Conservation (phyloP, 2,329 filamentous ascomycete species). For the Diaporthe helianthi region DNA sequence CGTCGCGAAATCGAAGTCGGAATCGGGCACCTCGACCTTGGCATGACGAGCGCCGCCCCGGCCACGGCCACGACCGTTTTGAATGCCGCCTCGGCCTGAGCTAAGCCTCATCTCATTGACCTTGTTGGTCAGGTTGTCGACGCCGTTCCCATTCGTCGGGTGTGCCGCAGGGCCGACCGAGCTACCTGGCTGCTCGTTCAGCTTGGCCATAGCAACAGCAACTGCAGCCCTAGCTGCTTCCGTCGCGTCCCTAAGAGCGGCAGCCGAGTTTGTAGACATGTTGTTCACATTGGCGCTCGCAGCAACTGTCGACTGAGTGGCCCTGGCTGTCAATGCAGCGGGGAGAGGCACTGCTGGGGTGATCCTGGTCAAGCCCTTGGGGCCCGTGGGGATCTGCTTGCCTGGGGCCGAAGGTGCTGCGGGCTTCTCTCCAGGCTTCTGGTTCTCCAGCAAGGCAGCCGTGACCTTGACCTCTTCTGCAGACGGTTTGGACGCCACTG, state of each 20-base stretch:
- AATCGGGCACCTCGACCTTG: constrained; percentile 87
- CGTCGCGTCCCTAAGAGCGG: constrained; percentile 70
- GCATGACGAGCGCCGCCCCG: constrained; percentile 56
- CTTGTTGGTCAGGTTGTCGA: constrained; percentile 77
- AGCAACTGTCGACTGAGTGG: constrained; percentile 41
- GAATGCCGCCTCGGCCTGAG: constrained; percentile 58
- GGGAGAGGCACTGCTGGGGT: constrained; percentile 71
- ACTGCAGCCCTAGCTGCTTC: constrained; percentile 78
- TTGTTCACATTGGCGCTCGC: constrained; percentile 38
- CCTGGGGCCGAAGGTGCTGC: constrained; percentile 27
- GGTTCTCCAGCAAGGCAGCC: constrained; percentile 55
- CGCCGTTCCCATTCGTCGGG: constrained; percentile 52
- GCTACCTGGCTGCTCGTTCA: constrained; percentile 51
- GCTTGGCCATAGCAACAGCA: constrained; percentile 80
- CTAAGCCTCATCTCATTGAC: constrained; percentile 79
- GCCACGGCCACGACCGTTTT: constrained; percentile 49
- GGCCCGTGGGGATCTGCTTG: constrained; percentile 55
- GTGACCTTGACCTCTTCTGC: constrained; percentile 60
- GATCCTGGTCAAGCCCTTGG: constrained; percentile 59
- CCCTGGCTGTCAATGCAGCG: constrained; percentile 48
- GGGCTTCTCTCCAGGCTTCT: constrained; percentile 45
- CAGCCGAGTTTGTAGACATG: constrained; percentile 46
- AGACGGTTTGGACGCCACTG: constrained; percentile 73
- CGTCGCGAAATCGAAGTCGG: constrained; percentile 90
- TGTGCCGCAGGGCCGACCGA: constrained; percentile 40